Conservation (phyloP, 768 basidiomycete genomes). For the Leccinum fibrillosum region DNA sequence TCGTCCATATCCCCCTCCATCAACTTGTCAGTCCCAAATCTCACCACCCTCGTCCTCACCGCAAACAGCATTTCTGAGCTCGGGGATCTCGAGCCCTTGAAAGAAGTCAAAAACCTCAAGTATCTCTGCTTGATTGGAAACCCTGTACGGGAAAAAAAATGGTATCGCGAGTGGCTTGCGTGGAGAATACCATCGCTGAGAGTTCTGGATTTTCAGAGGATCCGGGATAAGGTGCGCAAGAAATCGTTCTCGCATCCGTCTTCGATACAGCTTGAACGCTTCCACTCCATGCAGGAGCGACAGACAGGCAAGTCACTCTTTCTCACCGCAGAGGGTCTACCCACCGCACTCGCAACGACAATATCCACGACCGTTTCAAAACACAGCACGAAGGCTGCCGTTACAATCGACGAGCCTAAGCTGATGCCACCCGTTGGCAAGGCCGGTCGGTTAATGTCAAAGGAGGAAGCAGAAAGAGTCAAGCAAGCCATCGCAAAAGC, state of each 20-base stretch:
- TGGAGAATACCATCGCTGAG: constrained; percentile 83
- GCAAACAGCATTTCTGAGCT: constrained; percentile 79
- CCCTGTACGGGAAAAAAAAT: constrained; percentile 87
- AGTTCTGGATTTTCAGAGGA: constrained; percentile 93
- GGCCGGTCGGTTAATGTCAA: constrained; percentile 85
- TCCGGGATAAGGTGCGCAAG: constrained; percentile 86
- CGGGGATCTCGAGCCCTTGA: constrained; percentile 82
- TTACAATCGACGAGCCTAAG: constrained; percentile 81
- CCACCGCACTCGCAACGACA: constrained; percentile 76
- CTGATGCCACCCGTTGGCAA: constrained; percentile 52
- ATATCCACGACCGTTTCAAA: constrained; percentile 72
- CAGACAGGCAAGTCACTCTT: constrained; percentile 71
- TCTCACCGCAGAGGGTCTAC: constrained; percentile 73
- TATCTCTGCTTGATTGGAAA: constrained; percentile 78
- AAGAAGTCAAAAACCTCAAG: constrained; percentile 69
- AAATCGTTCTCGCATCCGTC: constrained; percentile 22
- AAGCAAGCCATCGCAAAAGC: constrained; percentile 86
- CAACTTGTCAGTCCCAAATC: constrained; percentile 79
- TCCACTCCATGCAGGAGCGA: constrained; percentile 61
- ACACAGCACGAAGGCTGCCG: constrained; percentile 54
- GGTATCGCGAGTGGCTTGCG: constrained; percentile 95
- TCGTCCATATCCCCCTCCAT: constrained; percentile 78
- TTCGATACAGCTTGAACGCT: constrained; percentile 27
- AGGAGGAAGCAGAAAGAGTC: constrained; percentile 86
- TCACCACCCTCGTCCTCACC: constrained; percentile 78